A percentile compares a stretch with the other conserved stretches of the same genome.
Evolutionary conservation across 768 basidiomycete species (phyloP).

Genomic region (Phlebiopsis flavidoalba): DNA sequence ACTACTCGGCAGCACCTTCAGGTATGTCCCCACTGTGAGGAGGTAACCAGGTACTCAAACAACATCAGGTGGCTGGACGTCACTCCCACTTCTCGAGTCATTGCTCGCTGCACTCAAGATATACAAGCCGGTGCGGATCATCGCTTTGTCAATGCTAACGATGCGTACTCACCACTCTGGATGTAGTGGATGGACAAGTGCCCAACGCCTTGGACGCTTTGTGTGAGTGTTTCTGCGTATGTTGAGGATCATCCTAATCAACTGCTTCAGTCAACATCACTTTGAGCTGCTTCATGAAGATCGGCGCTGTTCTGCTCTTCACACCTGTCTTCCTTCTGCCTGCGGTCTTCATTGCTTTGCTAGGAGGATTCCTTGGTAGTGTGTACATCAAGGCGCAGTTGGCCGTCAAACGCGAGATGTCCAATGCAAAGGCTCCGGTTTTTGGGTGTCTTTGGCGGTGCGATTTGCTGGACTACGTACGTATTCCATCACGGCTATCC

Average conservation of each 20-base stretch:
- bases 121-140: slow-evolving; percentile 33
- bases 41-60: background rate
- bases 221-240: background rate
- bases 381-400: slow-evolving; percentile 58
- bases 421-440: slow-evolving; percentile 44
- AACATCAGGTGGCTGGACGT: slow-evolving; percentile 43
- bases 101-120: slow-evolving; percentile 65
- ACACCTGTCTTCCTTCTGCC: slow-evolving; percentile 39
- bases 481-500: slow-evolving; percentile 11
- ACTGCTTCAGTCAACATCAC: slow-evolving; percentile 22
- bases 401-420: slow-evolving; percentile 56
- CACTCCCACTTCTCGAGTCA: slow-evolving; percentile 52
- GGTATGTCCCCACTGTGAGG: slow-evolving; percentile 7
- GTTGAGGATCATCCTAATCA: slow-evolving; percentile 18
- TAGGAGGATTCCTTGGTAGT: slow-evolving; percentile 43
- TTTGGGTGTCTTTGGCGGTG: slow-evolving; percentile 50
- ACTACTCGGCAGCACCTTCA: slow-evolving; percentile 27
- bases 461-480: slow-evolving; percentile 44
- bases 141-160: background rate
- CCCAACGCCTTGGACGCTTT: background rate
- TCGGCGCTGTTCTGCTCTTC: slow-evolving; percentile 35
- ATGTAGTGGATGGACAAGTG: slow-evolving; percentile 5
- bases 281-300: slow-evolving; percentile 25
- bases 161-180: background rate
- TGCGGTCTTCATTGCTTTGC: slow-evolving; percentile 29